Evolutionary conservation across 2,329 filamentous ascomycete species (phyloP), one percentile per base, ranked within the genome.

Genomic region (Colletotrichum tamarilloi): DNA sequence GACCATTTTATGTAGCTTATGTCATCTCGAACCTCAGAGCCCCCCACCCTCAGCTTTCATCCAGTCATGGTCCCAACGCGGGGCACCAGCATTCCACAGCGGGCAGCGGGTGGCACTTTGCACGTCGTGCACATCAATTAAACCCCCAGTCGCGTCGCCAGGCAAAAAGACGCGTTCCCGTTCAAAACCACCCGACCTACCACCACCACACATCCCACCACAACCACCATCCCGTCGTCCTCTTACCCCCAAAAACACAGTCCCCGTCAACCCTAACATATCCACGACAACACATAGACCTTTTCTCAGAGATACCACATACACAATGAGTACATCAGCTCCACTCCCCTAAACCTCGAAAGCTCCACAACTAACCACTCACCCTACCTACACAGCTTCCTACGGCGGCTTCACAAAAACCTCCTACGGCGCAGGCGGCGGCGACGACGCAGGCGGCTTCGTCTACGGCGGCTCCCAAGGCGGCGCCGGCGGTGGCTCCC

Each of bases 381-480:
- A 16, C 38, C 16, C 60, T 5, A 3, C 4, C 35, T 16, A 38
- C 35, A 49, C 72, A 87, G 84, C 85, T 83, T 86, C 87, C 76
- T 90, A 89, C 84, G 84, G 82, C 73, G 84, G 85, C 24, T 76
- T 76, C 68, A 59, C 62, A 53, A 77, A 76, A 77, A 81, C 84
- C n/a, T 79, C 82, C 73, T 89, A 88, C 78, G 88, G 88, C 76
- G 87, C 84, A 73, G 85, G 87, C 77, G 89, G 88, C 76, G 90
- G 86, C 79, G 89, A 89, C 71, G 89, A 90, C 77, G 89, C 87
- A 58, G 91, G 91, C 76, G 91, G 91, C 67, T 92, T 92, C 83
- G 84, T 92, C 75, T 87, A 84, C 74, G 86, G 87, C 69, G 90
- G 88, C 73, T 91, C 90, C 6, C 91, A 92, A 80, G 89, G 88